Evolutionary conservation across 768 basidiomycete genomes (phyloP).

Genomic region (Russula emetica): DNA sequence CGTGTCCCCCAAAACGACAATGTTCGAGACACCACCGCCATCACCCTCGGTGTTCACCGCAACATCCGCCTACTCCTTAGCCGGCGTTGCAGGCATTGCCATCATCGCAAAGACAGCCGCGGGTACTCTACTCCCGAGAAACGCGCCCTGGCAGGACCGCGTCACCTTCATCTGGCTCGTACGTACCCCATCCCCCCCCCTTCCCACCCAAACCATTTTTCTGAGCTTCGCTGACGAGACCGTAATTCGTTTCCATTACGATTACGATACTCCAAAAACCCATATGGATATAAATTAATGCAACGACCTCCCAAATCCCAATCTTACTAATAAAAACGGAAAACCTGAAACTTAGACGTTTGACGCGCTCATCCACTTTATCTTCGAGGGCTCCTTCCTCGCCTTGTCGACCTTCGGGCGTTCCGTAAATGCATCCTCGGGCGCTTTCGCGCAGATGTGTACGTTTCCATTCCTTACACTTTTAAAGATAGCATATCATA

Average conservation of each 20-base stretch:
- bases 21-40: slow-evolving; percentile 17
- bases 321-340: too few relatives aligned
- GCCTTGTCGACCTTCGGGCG: slow-evolving; percentile 72
- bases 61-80: slow-evolving; percentile 62
- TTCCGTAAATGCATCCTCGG: slow-evolving; percentile 62
- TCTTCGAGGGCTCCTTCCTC: slow-evolving; percentile 76
- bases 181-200: too few relatives aligned
- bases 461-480: slow-evolving; percentile 33
- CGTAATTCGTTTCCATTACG: background rate
- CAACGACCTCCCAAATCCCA: too few relatives aligned
- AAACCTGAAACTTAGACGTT: slow-evolving; percentile 49
- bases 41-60: slow-evolving; percentile 44
- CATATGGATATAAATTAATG: background rate
- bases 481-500: background rate
- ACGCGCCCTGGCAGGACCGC: slow-evolving; percentile 58
- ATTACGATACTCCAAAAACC: too few relatives aligned
- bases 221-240: background rate
- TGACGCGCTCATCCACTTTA: slow-evolving; percentile 75
- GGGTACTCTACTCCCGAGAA: slow-evolving; percentile 56
- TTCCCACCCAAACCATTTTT: background rate
- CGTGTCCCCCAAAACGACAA: too few relatives aligned
- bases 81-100: slow-evolving; percentile 50
- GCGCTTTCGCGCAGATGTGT: slow-evolving; percentile 74
- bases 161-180: slow-evolving; percentile 79
- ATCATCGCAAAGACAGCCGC: slow-evolving; percentile 51